Percentiles rank a stretch among this genome's conserved stretches.
Conservation (phyloP, 208 protist genomes). For the Angomonas deanei region DNA sequence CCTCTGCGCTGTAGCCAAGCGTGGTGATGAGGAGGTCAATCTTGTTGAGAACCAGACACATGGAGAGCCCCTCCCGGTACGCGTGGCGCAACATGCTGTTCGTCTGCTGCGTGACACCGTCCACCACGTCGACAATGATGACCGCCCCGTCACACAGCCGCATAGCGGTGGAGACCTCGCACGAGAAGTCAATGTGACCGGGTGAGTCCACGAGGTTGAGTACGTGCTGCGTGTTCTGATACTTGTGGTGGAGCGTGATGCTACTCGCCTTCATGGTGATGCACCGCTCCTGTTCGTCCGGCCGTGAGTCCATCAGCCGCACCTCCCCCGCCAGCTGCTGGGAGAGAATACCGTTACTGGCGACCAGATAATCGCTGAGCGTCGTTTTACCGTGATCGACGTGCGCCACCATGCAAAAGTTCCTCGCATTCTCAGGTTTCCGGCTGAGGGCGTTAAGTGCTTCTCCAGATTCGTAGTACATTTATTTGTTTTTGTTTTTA, state of each 20-base stretch:
- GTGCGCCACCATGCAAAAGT: slow-evolving; percentile 98
- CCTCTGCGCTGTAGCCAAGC: slow-evolving; percentile 88
- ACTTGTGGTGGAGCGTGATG: slow-evolving; percentile 91
- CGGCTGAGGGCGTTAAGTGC: slow-evolving; percentile 52
- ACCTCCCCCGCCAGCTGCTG: slow-evolving; percentile 95
- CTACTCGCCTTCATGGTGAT: slow-evolving; percentile 99
- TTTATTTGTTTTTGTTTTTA: slow-evolving; percentile 9
- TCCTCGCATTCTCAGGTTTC: slow-evolving; percentile 84
- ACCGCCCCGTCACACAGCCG: slow-evolving; percentile 96
- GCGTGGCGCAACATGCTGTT: slow-evolving; percentile 94
- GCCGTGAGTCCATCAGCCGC: slow-evolving; percentile 95
- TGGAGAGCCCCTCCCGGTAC: slow-evolving; percentile 92
- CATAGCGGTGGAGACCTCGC: slow-evolving; percentile 97
- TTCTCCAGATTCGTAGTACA: slow-evolving; percentile 38
- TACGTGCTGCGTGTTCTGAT: slow-evolving; percentile 61
- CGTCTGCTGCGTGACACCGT: slow-evolving; percentile 96
- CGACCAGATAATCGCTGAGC: slow-evolving; percentile 96
- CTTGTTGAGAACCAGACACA: slow-evolving; percentile 98
- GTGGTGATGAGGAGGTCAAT: slow-evolving; percentile 96
- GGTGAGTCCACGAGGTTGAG: slow-evolving; percentile 99
- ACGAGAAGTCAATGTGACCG: slow-evolving; percentile 99
- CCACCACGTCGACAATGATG: slow-evolving; percentile 98
- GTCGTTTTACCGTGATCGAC: slow-evolving; percentile 99
- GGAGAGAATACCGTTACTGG: slow-evolving; percentile 97
- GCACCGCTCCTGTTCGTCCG: slow-evolving; percentile 96